phyloP scores from a whole-genome alignment of 345 rosid genomes.

The Luvunga scandens region DNA sequence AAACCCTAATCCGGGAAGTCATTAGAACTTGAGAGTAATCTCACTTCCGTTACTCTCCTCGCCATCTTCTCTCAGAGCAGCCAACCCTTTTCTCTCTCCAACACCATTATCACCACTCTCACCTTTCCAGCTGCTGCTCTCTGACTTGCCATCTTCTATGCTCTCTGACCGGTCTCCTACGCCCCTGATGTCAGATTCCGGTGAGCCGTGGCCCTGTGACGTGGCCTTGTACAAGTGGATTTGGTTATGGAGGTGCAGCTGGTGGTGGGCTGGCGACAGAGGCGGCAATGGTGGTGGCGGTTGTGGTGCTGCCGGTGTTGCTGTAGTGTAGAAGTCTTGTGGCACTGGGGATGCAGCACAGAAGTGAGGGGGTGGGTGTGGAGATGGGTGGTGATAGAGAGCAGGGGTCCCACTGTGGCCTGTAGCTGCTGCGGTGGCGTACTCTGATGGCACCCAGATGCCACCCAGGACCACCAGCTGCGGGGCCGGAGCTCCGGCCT shows the following conservation, averaged over 20 bases:
- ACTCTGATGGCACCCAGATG: slow-evolving; percentile 95
- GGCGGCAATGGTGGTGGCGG: slow-evolving; percentile 8
- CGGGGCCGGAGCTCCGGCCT: slow-evolving; percentile 51
- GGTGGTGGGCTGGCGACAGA: slow-evolving; percentile 34
- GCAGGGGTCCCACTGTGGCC: slow-evolving; percentile 51
- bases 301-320: slow-evolving; percentile 22
- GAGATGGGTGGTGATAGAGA: slow-evolving; percentile 55
- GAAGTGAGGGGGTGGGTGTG: slow-evolving; percentile 64
- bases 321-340: slow-evolving; percentile 66
- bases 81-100: slow-evolving; percentile 62
- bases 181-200: slow-evolving; percentile 48
- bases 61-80: slow-evolving; percentile 65
- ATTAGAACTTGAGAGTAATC: slow-evolving; percentile 79
- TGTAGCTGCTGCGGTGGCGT: slow-evolving; percentile 52
- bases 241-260: slow-evolving; percentile 53
- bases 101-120: slow-evolving; percentile 51
- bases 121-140: slow-evolving; percentile 75
- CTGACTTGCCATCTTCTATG: slow-evolving; percentile 83
- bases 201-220: slow-evolving; percentile 47
- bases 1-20: slow-evolving; percentile 22
- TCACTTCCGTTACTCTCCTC: slow-evolving; percentile 86
- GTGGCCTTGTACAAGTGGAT: slow-evolving; percentile 51
- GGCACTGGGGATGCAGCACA: slow-evolving; percentile 59
- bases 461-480: slow-evolving; percentile 87
- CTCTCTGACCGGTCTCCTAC: slow-evolving; percentile 64